Base-by-base conservation (phyloP, 2,329 filamentous ascomycete genomes). In the Zelopaecilomyces penicillatus region DNA sequence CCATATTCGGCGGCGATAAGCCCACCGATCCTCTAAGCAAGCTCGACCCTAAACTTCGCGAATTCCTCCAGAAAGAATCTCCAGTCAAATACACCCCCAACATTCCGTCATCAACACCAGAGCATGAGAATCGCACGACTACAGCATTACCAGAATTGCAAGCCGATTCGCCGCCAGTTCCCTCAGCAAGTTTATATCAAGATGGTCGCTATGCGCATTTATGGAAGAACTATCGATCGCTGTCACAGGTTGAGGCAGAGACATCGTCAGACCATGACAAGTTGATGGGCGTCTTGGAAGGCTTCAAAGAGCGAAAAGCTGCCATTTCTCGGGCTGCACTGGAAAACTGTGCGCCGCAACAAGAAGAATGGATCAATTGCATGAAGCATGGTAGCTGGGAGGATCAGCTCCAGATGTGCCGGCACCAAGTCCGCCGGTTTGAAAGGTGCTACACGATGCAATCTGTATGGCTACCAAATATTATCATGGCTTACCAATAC, bases 291-390 rank as follows among this genome's bases (percentile, higher is more conserved):
- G 82, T 97, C 45, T 71, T 96, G 42, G 84, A 91, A 43, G 82
- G 80, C 5, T 94, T 83, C 74, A 94, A 95, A 63, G 80, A 87
- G 59, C 82, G 89, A 50, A 87, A 85, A 61, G 76, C 79, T 31
- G 76, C 80, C 44, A 86, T 97, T 50, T 87, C 86, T 30, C 74
- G 77, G 36, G 86, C 88, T 1, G 90, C 91, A 7, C 73, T 95
- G 58, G 93, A 98, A 68, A 98, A 97, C 63, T 98, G 93, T 65
- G 84, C 88, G 1, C 65, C 90, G 49, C 87, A 95, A 62, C 88
- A 96, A 68, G 74, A 87, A 60, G 83, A 83, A 47, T 83, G 94
- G 71, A 81, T 83, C 48, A 75, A 84, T 39, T 98, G 93, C 71
- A 93, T 93, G 73, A 76, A 77, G 56, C 72, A 74, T 44, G 90